Evolutionary conservation across 1,139 yeast genomes (phyloP).

Genomic region (Williopsis jadinii): DNA sequence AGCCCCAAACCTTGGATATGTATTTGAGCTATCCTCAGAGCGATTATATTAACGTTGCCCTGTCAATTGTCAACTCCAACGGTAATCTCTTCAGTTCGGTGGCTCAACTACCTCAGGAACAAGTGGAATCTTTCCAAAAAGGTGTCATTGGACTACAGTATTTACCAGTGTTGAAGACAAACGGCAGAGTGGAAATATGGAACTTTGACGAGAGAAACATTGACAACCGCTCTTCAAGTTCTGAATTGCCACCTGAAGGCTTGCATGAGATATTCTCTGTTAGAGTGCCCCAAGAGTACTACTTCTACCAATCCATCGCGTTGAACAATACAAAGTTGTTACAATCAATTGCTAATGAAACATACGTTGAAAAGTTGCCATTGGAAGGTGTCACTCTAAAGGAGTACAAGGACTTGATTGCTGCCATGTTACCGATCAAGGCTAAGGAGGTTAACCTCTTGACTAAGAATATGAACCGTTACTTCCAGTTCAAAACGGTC

Average conservation of each 20-base stretch:
- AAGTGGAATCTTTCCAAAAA: slow-evolving; percentile 31
- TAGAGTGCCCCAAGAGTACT: slow-evolving; percentile 80
- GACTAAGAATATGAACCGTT: slow-evolving; percentile 72
- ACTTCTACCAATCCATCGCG: slow-evolving; percentile 78
- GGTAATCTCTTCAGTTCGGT: slow-evolving; percentile 38
- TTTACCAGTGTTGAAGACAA: slow-evolving; percentile 64
- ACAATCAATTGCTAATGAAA: slow-evolving; percentile 63
- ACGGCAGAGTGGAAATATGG: slow-evolving; percentile 64
- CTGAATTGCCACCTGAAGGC: slow-evolving; percentile 56
- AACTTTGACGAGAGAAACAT: slow-evolving; percentile 21
- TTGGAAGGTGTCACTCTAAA: slow-evolving; percentile 57
- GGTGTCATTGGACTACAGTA: slow-evolving; percentile 46
- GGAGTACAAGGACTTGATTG: slow-evolving; percentile 52
- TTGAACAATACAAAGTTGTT: slow-evolving; percentile 58
- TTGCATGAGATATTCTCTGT: slow-evolving; percentile 80
- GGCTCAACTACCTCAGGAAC: slow-evolving; percentile 7
- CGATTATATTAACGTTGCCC: slow-evolving; percentile 31
- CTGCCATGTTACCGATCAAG: slow-evolving; percentile 40
- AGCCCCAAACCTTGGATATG: slow-evolving; percentile 58
- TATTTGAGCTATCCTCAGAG: slow-evolving; percentile 27
- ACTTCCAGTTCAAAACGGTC: slow-evolving; percentile 69
- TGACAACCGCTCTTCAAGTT: slow-evolving; percentile 23
- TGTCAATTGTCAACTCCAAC: slow-evolving; percentile 37
- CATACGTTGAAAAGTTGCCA: slow-evolving; percentile 59
- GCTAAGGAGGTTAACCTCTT: slow-evolving; percentile 61